Evolutionary conservation across 2,329 filamentous ascomycete species (phyloP), one percentile per base, ranked within the genome.

Genomic region (Stylonectria norvegica): DNA sequence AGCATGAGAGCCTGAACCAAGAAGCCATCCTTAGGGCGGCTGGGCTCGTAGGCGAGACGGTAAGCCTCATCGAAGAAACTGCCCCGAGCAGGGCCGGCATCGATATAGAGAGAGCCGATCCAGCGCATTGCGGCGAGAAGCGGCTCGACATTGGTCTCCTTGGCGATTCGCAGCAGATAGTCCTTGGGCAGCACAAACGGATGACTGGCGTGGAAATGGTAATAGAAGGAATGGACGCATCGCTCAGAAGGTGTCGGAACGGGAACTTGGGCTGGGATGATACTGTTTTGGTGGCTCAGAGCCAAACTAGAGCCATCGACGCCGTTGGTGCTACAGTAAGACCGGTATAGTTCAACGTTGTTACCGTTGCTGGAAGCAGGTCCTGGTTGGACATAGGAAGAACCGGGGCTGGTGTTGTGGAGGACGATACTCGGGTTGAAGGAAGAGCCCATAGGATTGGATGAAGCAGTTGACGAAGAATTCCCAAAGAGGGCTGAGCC

Each of bases 1-100:
- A 95, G 70, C 31, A 95, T 66, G 59, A 93, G 73, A 3, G 87
- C 82, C 65, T 95, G 90, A 1, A 94, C 80, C 4, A 83, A 68
- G 57, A 80, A 87, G 0, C 75, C 78, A 45, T 81, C 76, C 40
- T 71, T 70, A 4, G 67, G 60, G 2, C 68, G 67, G 4, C 64
- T 62, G 1, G 70, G 66, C 25, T 71, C 65, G 49, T 78, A 72
- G 3, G 73, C 62, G 2, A 75, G 61, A 12, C 69, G 68, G 49
- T 75, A 65, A 4, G 77, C 78, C 55, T 83, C 81, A 42, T 83
- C 78, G 30, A 78, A 71, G 31, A 78, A 77, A 16, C 67, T 67
- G 1, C 69, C 68, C 15, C 73, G 61, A 20, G 68, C 50, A 15
- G 71, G 62, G 23, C 69, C 69, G 10, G 65, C 64, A 20, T 77